Evolutionary conservation across 108 stramenopile species (phyloP).

Genomic region (Skeletonema potamos): DNA sequence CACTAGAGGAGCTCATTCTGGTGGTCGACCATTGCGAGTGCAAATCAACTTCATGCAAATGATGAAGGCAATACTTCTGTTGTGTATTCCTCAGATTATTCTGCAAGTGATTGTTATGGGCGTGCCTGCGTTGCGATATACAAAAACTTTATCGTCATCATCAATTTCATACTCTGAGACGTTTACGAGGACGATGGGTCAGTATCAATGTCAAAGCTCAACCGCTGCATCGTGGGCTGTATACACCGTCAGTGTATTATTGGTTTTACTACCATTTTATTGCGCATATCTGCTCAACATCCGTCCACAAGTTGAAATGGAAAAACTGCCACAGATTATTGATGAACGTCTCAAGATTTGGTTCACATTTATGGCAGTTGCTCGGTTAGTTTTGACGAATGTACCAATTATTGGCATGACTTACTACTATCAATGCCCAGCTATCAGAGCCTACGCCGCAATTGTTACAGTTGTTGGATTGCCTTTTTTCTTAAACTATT

Average conservation of each 20-base stretch:
- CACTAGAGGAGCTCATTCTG: background rate
- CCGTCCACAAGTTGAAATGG: conserved; percentile 23
- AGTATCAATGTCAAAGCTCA: conserved; percentile 13
- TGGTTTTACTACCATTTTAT: conserved; percentile 10
- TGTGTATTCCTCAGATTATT: conserved; percentile 18
- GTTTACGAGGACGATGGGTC: background rate
- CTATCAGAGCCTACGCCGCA: conserved; percentile 8
- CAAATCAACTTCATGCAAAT: conserved; percentile 12
- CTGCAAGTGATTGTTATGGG: conserved; percentile 19
- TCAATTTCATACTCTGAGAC: conserved; percentile 3
- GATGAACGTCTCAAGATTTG: conserved; percentile 17
- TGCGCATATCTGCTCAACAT: conserved; percentile 31
- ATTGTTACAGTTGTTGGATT: conserved; percentile 21
- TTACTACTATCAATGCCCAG: conserved; percentile 1
- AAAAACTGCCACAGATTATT: conserved; percentile 21
- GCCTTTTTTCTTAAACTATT: conserved; percentile 9
- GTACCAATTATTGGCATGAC: conserved; percentile 22
- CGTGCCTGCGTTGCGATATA: conserved; percentile 8
- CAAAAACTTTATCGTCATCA: background rate
- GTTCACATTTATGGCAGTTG: background rate
- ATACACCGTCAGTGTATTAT: conserved; percentile 3
- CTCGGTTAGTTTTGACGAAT: conserved; percentile 8
- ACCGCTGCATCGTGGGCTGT: conserved; percentile 8
- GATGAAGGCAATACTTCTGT: conserved; percentile 8
- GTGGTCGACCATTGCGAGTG: conserved; percentile 11